These are phyloP conservation scores for Nicotiana rustica DNA, from an alignment of 305 asterid genomes.

Conservation along the genomic window DNA sequence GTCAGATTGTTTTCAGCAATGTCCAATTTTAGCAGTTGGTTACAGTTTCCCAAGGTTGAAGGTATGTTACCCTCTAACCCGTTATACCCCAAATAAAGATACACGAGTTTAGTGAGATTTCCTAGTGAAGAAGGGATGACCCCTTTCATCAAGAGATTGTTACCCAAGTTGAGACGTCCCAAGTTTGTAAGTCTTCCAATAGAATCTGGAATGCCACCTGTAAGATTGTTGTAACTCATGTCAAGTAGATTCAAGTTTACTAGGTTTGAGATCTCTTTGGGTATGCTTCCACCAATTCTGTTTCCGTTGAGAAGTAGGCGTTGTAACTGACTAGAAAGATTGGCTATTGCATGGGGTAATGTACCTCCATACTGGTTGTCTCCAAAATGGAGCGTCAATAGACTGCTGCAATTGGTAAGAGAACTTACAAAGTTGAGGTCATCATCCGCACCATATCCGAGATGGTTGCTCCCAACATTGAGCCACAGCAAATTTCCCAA, in stretches of 20 bases:
- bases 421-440: constrained; percentile 42
- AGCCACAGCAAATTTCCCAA: constrained; percentile 25
- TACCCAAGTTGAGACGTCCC: constrained; percentile 29
- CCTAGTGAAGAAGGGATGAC: constrained; percentile 45
- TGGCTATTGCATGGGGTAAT: constrained; percentile 42
- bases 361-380: constrained; percentile 33
- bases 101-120: constrained; percentile 36
- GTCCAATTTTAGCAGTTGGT: constrained; percentile 39
- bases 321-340: constrained; percentile 42
- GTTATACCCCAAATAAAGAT: constrained; percentile 33
- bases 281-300: constrained; percentile 46
- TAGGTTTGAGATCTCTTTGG: constrained; percentile 48
- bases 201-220: constrained; percentile 41
- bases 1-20: constrained; percentile 41
- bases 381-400: constrained; percentile 33
- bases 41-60: constrained; percentile 37
- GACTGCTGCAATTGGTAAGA: constrained; percentile 43
- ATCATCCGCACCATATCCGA: constrained; percentile 36
- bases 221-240: constrained; percentile 32
- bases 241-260: constrained; percentile 30
- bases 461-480: constrained; percentile 36
- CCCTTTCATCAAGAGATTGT: constrained; percentile 37
- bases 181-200: constrained; percentile 43
- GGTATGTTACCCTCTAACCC: constrained; percentile 43
- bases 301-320: constrained; percentile 31